Evolutionary conservation across 768 basidiomycete genomes (phyloP).

Genomic region (Candolleomyces aberdarensis): DNA sequence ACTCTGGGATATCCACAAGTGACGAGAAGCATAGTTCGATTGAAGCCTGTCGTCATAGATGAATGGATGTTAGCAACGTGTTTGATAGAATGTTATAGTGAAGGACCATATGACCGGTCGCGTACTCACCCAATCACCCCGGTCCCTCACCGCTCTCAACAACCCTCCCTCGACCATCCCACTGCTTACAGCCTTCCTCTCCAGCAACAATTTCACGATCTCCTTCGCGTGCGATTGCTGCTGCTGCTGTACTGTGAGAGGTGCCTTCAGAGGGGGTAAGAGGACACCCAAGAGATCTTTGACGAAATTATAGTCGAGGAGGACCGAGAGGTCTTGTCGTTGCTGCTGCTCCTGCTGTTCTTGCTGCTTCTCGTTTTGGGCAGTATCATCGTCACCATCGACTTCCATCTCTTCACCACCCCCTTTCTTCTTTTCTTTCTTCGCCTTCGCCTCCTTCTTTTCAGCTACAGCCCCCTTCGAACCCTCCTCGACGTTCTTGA

Average conservation of each 20-base stretch:
- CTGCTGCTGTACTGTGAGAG: too few species aligned
- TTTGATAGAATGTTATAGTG: too few species aligned
- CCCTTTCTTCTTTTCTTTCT: too few species aligned
- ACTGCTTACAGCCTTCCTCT: constrained; percentile 47
- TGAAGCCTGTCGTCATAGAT: constrained; percentile 27
- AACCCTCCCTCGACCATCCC: constrained; percentile 63
- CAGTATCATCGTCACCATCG: too few species aligned
- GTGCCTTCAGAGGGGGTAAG: constrained; percentile 24
- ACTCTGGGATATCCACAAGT: constrained; percentile 65
- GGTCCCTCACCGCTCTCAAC: constrained; percentile 46
- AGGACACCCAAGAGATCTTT: constrained; percentile 55
- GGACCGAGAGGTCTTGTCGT: not conserved
- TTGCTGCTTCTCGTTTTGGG: too few species aligned
- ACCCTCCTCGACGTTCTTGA: constrained; percentile 31
- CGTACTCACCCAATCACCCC: constrained; percentile 66
- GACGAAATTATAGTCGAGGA: constrained; percentile 40
- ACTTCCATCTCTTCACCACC: too few species aligned
- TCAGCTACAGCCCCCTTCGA: constrained; percentile 9
- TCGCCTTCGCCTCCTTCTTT: too few species aligned
- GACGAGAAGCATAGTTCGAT: constrained; percentile 49
- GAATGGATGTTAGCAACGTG: not conserved
- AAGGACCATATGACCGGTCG: too few species aligned
- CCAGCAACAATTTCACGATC: constrained; percentile 55
- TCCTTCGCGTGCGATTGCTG: constrained; percentile 25
- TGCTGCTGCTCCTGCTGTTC: too few species aligned